phyloP scores from a whole-genome alignment of 495 filamentous ascomycete genomes.

The Lasiosphaeria ovina region DNA sequence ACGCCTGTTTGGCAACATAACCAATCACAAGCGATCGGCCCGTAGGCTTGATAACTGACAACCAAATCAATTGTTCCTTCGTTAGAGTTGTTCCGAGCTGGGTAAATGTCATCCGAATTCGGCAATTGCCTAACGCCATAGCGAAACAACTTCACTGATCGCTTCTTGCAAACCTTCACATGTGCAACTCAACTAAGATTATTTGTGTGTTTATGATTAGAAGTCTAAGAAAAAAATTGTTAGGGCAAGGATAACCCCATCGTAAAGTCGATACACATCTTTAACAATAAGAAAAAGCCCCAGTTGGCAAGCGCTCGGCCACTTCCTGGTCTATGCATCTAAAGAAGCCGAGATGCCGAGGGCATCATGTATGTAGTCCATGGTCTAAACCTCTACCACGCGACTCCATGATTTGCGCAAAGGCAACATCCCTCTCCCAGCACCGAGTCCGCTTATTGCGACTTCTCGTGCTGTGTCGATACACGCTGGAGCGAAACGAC shows the following conservation, averaged over 20 bases:
- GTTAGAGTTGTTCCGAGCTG: too few relatives aligned
- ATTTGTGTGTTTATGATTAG: conserved; percentile 37
- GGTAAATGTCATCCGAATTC: too few relatives aligned
- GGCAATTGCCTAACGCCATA: too few relatives aligned
- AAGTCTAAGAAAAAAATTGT: conserved; percentile 32
- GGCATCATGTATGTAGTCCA: conserved; percentile 16
- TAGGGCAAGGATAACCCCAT: conserved; percentile 24
- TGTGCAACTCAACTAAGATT: not conserved
- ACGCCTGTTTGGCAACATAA: too few relatives aligned
- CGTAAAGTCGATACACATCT: conserved; percentile 27
- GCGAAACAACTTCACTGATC: too few relatives aligned
- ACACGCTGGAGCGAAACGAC: conserved; percentile 80
- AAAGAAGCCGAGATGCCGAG: conserved; percentile 24
- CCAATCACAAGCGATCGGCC: too few relatives aligned
- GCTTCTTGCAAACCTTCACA: not conserved
- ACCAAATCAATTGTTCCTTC: too few relatives aligned
- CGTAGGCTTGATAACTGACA: too few relatives aligned
- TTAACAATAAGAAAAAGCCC: conserved; percentile 36
- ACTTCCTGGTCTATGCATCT: conserved; percentile 22
- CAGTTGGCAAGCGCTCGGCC: conserved; percentile 20
- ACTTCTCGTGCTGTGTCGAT: conserved; percentile 79
- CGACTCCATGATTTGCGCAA: conserved; percentile 6
- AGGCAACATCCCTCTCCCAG: not conserved
- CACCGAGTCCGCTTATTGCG: conserved; percentile 47
- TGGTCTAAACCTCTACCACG: conserved; percentile 15